phyloP scores from a whole-genome alignment of 805 yeast genomes.

The Cyberlindnera americana region DNA sequence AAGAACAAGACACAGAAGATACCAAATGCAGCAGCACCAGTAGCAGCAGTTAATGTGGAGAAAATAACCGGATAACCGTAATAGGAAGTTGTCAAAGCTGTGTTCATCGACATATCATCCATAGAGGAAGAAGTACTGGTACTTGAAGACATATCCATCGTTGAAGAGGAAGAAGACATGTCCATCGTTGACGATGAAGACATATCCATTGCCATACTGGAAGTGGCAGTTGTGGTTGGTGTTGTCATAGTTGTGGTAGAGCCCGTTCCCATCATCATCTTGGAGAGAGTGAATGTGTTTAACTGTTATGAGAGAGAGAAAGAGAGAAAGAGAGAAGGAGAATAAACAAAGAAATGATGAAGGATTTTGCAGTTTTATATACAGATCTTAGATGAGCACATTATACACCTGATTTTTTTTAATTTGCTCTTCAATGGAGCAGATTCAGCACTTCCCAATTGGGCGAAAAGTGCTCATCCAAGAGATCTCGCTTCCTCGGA shows the following conservation, averaged over 20 bases:
- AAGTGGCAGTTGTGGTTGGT: too few species aligned
- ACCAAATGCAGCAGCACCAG: slow-evolving; percentile 66
- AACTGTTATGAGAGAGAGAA: not conserved
- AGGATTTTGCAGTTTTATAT: too few species aligned
- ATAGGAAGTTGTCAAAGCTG: slow-evolving; percentile 50
- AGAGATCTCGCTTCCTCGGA: not conserved
- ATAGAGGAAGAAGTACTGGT: slow-evolving; percentile 7
- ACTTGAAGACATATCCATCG: slow-evolving; percentile 31
- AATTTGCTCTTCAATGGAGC: slow-evolving; percentile 1
- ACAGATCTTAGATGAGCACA: not conserved
- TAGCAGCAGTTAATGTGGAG: slow-evolving; percentile 46
- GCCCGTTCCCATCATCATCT: slow-evolving; percentile 30
- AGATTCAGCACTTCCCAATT: not conserved
- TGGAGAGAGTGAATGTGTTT: slow-evolving; percentile 6
- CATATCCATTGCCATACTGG: too few species aligned
- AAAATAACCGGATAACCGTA: slow-evolving; percentile 61
- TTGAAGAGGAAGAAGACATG: slow-evolving; percentile 1
- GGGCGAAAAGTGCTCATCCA: slow-evolving; percentile 3
- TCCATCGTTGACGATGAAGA: too few species aligned
- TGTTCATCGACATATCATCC: slow-evolving; percentile 43
- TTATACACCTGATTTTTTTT: not conserved
- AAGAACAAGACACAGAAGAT: slow-evolving; percentile 61
- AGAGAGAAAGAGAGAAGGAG: not conserved
- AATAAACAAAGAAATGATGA: not conserved
- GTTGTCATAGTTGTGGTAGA: slow-evolving; percentile 21